A percentile compares a stretch with the other conserved stretches of the same genome.
These are phyloP conservation scores for Talaromyces amestolkiae DNA, from an alignment of 2,329 filamentous ascomycete genomes.

Conservation along the genomic window DNA sequence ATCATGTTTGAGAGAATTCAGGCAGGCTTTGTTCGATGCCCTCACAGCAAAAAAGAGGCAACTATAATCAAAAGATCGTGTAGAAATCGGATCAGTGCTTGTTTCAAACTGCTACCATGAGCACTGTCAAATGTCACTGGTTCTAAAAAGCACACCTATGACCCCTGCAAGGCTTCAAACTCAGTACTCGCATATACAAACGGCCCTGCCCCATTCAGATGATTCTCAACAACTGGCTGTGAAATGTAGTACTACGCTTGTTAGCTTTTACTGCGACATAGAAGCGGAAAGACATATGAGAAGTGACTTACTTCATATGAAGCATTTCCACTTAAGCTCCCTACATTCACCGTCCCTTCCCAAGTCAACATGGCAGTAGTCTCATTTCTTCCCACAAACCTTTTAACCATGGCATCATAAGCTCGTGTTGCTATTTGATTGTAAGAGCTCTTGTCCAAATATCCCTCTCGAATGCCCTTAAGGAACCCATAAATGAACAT, in stretches of 20 bases:
- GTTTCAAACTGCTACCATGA: background rate
- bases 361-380: background rate
- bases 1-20: background rate
- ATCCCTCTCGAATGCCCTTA: background rate
- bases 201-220: background rate
- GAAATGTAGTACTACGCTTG: background rate
- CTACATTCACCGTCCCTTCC: background rate
- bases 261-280: background rate
- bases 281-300: background rate
- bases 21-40: background rate
- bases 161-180: background rate
- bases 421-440: background rate
- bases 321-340: background rate
- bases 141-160: background rate
- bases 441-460: background rate
- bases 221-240: background rate
- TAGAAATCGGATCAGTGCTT: background rate
- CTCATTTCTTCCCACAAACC: background rate
- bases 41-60: too few species aligned
- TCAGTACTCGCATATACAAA: background rate
- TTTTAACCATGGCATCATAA: background rate
- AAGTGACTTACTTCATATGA: background rate
- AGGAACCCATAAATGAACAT: background rate
- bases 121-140: background rate
- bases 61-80: background rate